Conservation (phyloP, 768 basidiomycete species). For the Mycena kentingensis region DNA sequence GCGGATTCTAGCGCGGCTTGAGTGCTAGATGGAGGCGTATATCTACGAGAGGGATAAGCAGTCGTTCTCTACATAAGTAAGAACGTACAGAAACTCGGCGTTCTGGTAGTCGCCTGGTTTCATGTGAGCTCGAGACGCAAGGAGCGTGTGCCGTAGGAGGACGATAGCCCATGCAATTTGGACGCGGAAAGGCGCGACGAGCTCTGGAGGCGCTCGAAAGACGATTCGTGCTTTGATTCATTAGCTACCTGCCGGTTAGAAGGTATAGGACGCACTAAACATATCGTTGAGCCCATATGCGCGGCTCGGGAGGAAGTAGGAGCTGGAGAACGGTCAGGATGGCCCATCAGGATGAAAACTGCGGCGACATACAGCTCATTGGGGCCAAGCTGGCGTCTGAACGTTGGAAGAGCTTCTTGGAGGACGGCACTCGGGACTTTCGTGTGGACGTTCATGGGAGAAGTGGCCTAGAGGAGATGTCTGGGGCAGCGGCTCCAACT, state of each 20-base stretch:
- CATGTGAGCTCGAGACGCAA: constrained; percentile 45
- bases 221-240: constrained; percentile 31
- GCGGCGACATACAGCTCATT: constrained; percentile 7
- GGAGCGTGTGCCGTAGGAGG: constrained; percentile 50
- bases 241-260: background rate
- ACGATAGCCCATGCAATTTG: constrained; percentile 52
- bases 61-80: background rate
- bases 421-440: background rate
- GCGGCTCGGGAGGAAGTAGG: constrained; percentile 12
- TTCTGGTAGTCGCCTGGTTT: constrained; percentile 38
- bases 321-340: background rate
- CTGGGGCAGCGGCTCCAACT: too few relatives aligned
- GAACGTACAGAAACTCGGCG: constrained; percentile 48
- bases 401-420: background rate
- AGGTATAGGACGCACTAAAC: constrained; percentile 2
- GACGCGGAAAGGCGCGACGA: constrained; percentile 41
- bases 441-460: background rate
- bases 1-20: constrained; percentile 29
- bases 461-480: background rate
- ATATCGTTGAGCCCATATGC: constrained; percentile 10
- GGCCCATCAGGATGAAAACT: background rate
- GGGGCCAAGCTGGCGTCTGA: background rate
- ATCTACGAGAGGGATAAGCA: constrained; percentile 28
- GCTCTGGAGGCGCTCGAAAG: constrained; percentile 38
- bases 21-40: constrained; percentile 36